A percentile compares a stretch with the other conserved stretches of the same genome.
These are phyloP conservation scores for Calonectria leucothoes DNA, from an alignment of 2,329 filamentous ascomycete genomes.

Conservation along the genomic window DNA sequence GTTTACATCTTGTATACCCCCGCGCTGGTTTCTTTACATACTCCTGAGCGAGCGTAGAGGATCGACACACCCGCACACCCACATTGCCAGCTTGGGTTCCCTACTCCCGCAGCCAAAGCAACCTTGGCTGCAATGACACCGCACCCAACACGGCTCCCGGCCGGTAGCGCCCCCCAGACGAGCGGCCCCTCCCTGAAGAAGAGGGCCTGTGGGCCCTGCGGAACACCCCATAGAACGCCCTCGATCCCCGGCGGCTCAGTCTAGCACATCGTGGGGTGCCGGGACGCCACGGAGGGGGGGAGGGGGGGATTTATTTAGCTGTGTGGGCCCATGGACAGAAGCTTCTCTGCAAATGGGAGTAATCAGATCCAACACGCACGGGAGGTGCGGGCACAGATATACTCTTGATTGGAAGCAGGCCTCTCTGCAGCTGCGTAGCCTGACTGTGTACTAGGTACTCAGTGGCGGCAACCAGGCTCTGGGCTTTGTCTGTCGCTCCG, in stretches of 20 bases:
- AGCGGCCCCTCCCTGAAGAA: not conserved
- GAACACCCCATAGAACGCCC: slow-evolving; percentile 31
- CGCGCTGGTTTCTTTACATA: not conserved
- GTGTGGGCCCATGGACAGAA: not conserved
- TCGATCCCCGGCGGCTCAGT: slow-evolving; percentile 26
- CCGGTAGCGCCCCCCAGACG: slow-evolving; percentile 13
- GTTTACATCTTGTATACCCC: not conserved
- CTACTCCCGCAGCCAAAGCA: not conserved
- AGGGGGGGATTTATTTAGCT: no score
- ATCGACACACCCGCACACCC: not conserved
- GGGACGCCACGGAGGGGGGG: slow-evolving; percentile 31
- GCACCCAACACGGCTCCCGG: slow-evolving; percentile 4
- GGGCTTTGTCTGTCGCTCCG: not conserved
- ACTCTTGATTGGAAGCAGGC: not conserved
- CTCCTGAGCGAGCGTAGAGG: not conserved
- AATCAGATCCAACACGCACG: slow-evolving; percentile 1
- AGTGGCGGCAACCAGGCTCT: slow-evolving; percentile 31
- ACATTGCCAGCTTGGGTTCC: not conserved
- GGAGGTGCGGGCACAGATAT: not conserved
- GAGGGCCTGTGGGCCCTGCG: slow-evolving; percentile 19
- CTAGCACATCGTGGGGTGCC: slow-evolving; percentile 39
- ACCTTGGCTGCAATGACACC: not conserved
- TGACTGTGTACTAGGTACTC: slow-evolving; percentile 28
- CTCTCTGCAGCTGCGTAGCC: not conserved
- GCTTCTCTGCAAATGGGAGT: not conserved